Conservation (phyloP, 257 asterid genomes). For the Solanum okadae region DNA sequence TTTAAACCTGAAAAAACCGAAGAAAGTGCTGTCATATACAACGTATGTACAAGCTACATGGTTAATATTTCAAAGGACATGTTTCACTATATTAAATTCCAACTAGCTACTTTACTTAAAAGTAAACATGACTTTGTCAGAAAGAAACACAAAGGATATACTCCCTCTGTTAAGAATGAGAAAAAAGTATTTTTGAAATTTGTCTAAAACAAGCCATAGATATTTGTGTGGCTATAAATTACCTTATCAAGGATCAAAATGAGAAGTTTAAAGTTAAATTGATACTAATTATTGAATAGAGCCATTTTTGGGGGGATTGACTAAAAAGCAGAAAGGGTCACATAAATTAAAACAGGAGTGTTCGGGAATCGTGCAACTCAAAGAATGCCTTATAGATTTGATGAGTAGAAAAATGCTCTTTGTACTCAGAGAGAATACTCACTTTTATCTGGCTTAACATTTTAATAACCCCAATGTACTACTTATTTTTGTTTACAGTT, state of each 20-base stretch:
- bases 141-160: background rate
- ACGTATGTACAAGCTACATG: background rate
- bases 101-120: background rate
- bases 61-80: background rate
- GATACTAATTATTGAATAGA: background rate
- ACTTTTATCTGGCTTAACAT: background rate
- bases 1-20: slow-evolving; percentile 58
- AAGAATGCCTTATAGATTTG: background rate
- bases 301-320: background rate
- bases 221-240: background rate
- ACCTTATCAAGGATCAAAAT: background rate
- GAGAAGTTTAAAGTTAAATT: background rate
- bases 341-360: background rate
- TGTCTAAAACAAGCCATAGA: background rate
- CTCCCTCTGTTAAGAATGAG: background rate
- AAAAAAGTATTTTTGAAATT: background rate
- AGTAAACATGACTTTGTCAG: background rate
- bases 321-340: background rate
- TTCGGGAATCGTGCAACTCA: background rate
- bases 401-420: background rate
- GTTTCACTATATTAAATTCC: background rate
- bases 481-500: background rate
- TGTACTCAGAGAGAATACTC: background rate
- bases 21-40: slow-evolving; percentile 4
- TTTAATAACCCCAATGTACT: background rate